Evolutionary conservation across 2,329 filamentous ascomycete species (phyloP), one percentile per base, ranked within the genome.

Genomic region (Pestalotiopsis sp.): DNA sequence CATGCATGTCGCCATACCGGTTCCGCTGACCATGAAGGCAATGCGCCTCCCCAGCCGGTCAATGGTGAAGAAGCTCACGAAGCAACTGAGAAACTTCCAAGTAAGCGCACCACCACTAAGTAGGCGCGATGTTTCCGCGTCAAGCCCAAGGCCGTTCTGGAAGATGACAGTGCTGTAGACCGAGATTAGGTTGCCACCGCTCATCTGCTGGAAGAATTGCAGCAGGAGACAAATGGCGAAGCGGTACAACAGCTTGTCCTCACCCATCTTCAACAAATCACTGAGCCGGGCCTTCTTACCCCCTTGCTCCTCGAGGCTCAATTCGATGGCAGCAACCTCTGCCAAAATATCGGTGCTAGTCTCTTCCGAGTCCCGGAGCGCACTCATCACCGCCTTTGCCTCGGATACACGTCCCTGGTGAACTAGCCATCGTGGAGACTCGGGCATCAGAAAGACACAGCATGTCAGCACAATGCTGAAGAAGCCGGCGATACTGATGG

Each of bases 1-100:
- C 87, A 89, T 89, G 76, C 86, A 89, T 25, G 78, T 72, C 3
- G 83, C 80, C 87, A 89, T 89, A 45, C 86, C 86, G 0, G 74
- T 71, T 13, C 84, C 86, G 58, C 80, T 83, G 73, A 87, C 77
- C 67, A 88, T 86, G 80, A 88, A 87, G 25, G 87, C 79, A 65
- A 80, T 81, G 14, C 84, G 82, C 5, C 84, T 82, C 4, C 85
- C 85, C 56, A 86, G 81, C 4, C 84, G 81, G 72, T 87, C 85
- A 70, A 87, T 85, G 66, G 82, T 82, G 72, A 84, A 80, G 73
- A 86, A 84, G 56, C 83, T 81, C 49, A 86, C 75, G 74, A 86
- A 83, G 17, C 82, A 85, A 41, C 83, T 85, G 23, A 87, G 72
- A 39, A 70, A 68, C 49, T 70, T 68, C 69, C 84, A 89, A 5